Conservation (phyloP, 768 basidiomycete species). For the Boletus fagicola region DNA sequence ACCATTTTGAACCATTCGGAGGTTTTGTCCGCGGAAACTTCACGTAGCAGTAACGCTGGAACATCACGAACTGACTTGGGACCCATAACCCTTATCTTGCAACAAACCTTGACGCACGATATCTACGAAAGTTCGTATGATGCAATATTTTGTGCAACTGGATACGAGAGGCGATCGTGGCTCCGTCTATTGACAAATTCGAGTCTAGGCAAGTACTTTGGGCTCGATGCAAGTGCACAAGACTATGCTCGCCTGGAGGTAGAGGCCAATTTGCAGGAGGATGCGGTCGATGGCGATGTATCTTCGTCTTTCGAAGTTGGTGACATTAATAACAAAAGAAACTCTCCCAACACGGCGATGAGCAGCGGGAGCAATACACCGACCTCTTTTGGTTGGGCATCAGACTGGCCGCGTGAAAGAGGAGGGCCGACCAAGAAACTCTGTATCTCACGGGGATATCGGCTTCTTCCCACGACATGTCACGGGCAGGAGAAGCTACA, state of each 20-base stretch:
- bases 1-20: slow-evolving; percentile 39
- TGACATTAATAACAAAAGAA: background rate
- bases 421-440: slow-evolving; percentile 5
- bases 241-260: slow-evolving; percentile 10
- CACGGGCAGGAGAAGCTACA: slow-evolving; percentile 6
- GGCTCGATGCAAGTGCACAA: slow-evolving; percentile 22
- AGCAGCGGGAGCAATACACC: slow-evolving; percentile 13
- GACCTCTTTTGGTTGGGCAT: slow-evolving; percentile 16
- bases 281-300: background rate
- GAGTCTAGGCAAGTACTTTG: slow-evolving; percentile 37
- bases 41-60: background rate
- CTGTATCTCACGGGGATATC: slow-evolving; percentile 43
- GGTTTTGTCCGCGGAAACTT: slow-evolving; percentile 31
- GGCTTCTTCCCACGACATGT: slow-evolving; percentile 33
- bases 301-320: slow-evolving; percentile 6
- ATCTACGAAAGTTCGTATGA: slow-evolving; percentile 40
- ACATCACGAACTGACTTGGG: background rate
- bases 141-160: slow-evolving; percentile 51
- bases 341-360: background rate
- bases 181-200: slow-evolving; percentile 41
- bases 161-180: slow-evolving; percentile 52
- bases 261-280: slow-evolving; percentile 3
- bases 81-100: slow-evolving; percentile 30
- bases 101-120: slow-evolving; percentile 38
- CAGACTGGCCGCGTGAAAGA: slow-evolving; percentile 24